phyloP scores from a whole-genome alignment of 805 yeast genomes.

The Jamesozyma gamospora region DNA sequence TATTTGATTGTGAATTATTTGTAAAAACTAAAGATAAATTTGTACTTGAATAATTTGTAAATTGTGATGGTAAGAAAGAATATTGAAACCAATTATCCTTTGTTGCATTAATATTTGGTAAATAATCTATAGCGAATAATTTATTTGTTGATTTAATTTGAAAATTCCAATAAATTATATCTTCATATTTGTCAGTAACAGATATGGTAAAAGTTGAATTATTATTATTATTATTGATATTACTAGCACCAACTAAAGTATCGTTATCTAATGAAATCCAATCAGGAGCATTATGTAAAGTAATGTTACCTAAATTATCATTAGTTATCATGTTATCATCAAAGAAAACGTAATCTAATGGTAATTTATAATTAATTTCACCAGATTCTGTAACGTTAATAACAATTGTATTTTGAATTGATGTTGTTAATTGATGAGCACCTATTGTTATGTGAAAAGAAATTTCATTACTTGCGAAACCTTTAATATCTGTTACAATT shows the following conservation, averaged over 20 bases:
- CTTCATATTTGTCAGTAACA: slow-evolving; percentile 49
- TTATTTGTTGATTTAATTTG: slow-evolving; percentile 43
- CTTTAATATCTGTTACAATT: slow-evolving; percentile 70
- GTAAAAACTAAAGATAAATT: slow-evolving; percentile 36
- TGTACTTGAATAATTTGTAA: slow-evolving; percentile 46
- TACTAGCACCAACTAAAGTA: slow-evolving; percentile 45
- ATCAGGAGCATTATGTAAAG: slow-evolving; percentile 43
- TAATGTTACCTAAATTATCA: slow-evolving; percentile 46
- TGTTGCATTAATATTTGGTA: slow-evolving; percentile 60
- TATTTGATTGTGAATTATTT: slow-evolving; percentile 27
- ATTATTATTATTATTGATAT: slow-evolving; percentile 29
- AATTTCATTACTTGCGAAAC: slow-evolving; percentile 62
- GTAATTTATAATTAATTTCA: slow-evolving; percentile 45
- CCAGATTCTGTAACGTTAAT: slow-evolving; percentile 62
- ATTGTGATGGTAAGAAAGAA: slow-evolving; percentile 42
- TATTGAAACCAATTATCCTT: slow-evolving; percentile 51
- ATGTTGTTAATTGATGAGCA: slow-evolving; percentile 72
- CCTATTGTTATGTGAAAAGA: slow-evolving; percentile 72
- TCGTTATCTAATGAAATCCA: slow-evolving; percentile 44
- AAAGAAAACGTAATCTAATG: slow-evolving; percentile 50
- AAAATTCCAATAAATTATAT: slow-evolving; percentile 49
- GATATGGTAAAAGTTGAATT: slow-evolving; percentile 39
- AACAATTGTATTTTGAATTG: slow-evolving; percentile 43
- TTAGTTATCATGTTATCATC: slow-evolving; percentile 45
- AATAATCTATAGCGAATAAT: slow-evolving; percentile 43